Conservation (phyloP, 106 monocot species). For the Dioscorea zingiberensis region DNA sequence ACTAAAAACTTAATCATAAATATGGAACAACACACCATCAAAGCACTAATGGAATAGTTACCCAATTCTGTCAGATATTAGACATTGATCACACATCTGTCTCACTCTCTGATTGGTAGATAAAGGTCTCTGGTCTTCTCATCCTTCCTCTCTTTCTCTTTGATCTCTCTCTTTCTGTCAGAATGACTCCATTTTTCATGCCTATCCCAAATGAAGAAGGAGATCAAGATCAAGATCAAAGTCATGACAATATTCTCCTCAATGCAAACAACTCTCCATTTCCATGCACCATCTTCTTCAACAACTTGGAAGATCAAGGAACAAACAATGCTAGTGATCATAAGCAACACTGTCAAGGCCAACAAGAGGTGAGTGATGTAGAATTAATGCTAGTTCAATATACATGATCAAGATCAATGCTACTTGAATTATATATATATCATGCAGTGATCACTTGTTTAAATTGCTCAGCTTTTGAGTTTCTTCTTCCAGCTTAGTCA, state of each 20-base stretch:
- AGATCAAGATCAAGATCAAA: conserved; percentile 6
- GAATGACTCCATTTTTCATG: no score
- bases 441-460: no score
- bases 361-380: conserved; percentile 1
- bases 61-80: no score
- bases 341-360: background rate
- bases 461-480: background rate
- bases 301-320: background rate
- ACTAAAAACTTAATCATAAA: no score
- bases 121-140: background rate
- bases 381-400: no score
- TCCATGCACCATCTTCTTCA: background rate
- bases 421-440: no score
- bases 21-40: no score
- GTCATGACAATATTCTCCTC: background rate
- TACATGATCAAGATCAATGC: no score
- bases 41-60: no score
- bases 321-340: background rate
- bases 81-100: background rate
- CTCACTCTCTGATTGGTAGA: background rate
- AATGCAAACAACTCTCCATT: conserved; percentile 1
- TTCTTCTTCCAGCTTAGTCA: background rate
- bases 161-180: background rate
- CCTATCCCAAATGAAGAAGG: conserved; percentile 4
- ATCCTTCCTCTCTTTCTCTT: background rate